Percentiles rank a stretch among this genome's conserved stretches.
Evolutionary conservation across 257 asterid species (phyloP).

Genomic region (Petunia axillaris): DNA sequence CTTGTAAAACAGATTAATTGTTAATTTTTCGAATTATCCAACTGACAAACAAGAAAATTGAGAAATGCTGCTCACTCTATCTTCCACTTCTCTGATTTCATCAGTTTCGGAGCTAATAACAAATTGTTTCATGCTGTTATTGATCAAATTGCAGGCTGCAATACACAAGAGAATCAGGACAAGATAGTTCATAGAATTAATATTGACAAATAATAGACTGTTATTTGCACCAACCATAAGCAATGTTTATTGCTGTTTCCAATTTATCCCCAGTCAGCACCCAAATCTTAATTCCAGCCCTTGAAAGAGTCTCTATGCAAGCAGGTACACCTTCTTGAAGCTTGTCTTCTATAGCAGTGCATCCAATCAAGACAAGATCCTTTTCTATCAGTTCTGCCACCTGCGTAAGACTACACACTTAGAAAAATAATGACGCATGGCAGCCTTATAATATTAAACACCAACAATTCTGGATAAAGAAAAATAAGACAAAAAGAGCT

Average conservation of each 20-base stretch:
- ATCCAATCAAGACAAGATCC: slow-evolving; percentile 90
- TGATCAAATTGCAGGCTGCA: slow-evolving; percentile 95
- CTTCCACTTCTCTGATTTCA: slow-evolving; percentile 92
- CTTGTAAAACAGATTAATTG: slow-evolving; percentile 39
- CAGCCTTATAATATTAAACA: neutral
- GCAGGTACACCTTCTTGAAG: slow-evolving; percentile 99
- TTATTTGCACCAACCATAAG: slow-evolving; percentile 64
- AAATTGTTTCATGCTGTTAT: slow-evolving; percentile 93
- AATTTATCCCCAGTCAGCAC: slow-evolving; percentile 99
- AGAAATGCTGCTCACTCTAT: slow-evolving; percentile 59
- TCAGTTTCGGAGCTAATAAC: slow-evolving; percentile 94
- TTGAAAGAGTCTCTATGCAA: slow-evolving; percentile 95
- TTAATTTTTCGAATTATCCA: slow-evolving; percentile 23
- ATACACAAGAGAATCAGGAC: slow-evolving; percentile 29
- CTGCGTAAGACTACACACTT: slow-evolving; percentile 44
- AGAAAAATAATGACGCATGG: slow-evolving; percentile 19
- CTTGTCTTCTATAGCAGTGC: slow-evolving; percentile 99
- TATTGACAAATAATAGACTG: slow-evolving; percentile 27
- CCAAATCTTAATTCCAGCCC: slow-evolving; percentile 99
- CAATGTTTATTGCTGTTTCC: slow-evolving; percentile 99
- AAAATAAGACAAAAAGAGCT: neutral
- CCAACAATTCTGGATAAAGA: neutral
- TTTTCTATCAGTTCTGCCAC: slow-evolving; percentile 92
- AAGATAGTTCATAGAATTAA: slow-evolving; percentile 25
- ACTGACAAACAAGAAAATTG: slow-evolving; percentile 20